Conservation (phyloP, 805 yeast species). For the Zygosaccharomyces siamensis region DNA sequence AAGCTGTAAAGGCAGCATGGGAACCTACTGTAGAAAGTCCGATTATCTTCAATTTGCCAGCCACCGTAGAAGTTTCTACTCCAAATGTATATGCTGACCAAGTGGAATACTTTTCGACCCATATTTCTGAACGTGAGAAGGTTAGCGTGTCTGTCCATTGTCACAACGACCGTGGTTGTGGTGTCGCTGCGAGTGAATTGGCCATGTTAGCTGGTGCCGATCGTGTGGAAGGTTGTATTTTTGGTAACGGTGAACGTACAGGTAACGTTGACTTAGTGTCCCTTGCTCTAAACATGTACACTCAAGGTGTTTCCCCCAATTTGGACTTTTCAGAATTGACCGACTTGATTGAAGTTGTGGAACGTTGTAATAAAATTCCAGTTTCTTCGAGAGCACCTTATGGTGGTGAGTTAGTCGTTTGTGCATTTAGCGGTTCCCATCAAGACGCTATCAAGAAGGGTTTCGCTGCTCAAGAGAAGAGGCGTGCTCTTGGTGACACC, state of each 20-base stretch:
- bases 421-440: slow-evolving; percentile 73
- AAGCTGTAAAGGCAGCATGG: slow-evolving; percentile 76
- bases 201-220: slow-evolving; percentile 81
- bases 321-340: slow-evolving; percentile 68
- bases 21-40: slow-evolving; percentile 72
- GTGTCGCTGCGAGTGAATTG: slow-evolving; percentile 76
- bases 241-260: slow-evolving; percentile 82
- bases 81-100: slow-evolving; percentile 80
- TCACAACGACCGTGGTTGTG: slow-evolving; percentile 80
- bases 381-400: slow-evolving; percentile 74
- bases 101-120: slow-evolving; percentile 65
- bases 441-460: slow-evolving; percentile 71
- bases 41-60: slow-evolving; percentile 73
- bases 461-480: slow-evolving; percentile 48
- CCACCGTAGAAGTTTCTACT: slow-evolving; percentile 72
- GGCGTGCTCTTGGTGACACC: slow-evolving; percentile 45
- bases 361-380: slow-evolving; percentile 73
- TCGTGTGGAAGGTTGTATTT: slow-evolving; percentile 77
- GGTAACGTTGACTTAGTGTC: slow-evolving; percentile 79
- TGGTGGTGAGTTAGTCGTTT: slow-evolving; percentile 72
- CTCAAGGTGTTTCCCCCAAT: slow-evolving; percentile 69
- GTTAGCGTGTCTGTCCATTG: slow-evolving; percentile 66
- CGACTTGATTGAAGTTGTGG: slow-evolving; percentile 61
- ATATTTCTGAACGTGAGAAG: slow-evolving; percentile 67
- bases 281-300: slow-evolving; percentile 70